Evolutionary conservation across 192 early-diverging fungal genomes (phyloP), one percentile per base, ranked within the genome.

Genomic region (Spinellus fusiger): DNA sequence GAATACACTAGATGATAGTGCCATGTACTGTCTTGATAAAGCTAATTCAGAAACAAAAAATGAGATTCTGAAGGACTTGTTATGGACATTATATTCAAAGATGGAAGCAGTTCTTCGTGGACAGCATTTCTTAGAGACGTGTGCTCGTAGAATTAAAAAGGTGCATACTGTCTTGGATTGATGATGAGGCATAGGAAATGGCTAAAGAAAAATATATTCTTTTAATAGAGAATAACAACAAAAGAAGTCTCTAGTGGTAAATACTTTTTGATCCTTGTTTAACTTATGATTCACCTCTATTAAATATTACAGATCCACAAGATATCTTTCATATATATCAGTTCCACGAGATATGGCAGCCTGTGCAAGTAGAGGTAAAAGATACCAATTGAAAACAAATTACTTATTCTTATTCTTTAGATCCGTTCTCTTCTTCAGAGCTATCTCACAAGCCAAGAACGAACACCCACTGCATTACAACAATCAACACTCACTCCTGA

Each of bases 1-100:
- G 15, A 65, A 12, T 37, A 58, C 23, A 4, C 27, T 35, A n/a
- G 64, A 65, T 7, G 64, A 65, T 7, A 49, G 27, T 31, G 72
- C 79, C 18, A 74, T 77, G 40, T 84, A 86, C 56, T 73, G 70
- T 16, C 61, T 79, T 49, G 79, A 78, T 29, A 66, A 70, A 12
- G 69, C 79, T 5, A 75, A 80, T 49, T 76, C 77, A 5, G 80
- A 83, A 26, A 73, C 72, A 1, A 77, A 85, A 51, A 82, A 83
- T 29, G 89, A 92, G 65, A 80, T 89, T 33, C 54, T 92, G 54
- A 81, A 78, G 57, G 89, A 92, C 60, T 75, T 89, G 66, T 74
- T 88, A 10, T 84, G 88, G 73, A 89, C 88, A 0, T 59, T 89
- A 49, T 92, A 84, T 74, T 89, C 86, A 1, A 86, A 89, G 53